These are phyloP conservation scores for Cordyceps javanica DNA, from an alignment of 2,329 filamentous ascomycete species.

Conservation along the genomic window DNA sequence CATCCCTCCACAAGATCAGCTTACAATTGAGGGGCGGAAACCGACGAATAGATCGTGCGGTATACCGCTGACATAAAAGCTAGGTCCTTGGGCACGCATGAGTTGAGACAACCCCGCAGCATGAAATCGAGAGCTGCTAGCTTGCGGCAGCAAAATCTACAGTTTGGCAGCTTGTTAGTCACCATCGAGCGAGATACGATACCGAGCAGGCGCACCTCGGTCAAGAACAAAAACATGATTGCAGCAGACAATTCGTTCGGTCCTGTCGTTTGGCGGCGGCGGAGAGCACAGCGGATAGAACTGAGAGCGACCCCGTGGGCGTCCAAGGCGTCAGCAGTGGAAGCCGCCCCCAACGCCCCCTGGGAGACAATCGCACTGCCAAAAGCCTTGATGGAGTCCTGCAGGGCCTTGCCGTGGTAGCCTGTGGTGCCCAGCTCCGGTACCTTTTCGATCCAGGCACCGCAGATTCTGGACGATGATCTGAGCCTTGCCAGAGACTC, in stretches of 20 bases:
- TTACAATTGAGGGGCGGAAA: constrained; percentile 24
- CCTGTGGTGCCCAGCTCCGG: constrained; percentile 22
- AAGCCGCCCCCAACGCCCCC: background rate
- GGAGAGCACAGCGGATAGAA: constrained; percentile 13
- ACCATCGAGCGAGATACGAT: background rate
- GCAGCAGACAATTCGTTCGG: constrained; percentile 25
- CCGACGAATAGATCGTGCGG: constrained; percentile 33
- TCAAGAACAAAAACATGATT: constrained; percentile 30
- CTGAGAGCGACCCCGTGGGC: background rate
- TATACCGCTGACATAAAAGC: constrained; percentile 25
- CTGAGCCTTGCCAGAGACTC: background rate
- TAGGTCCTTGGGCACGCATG: constrained; percentile 26
- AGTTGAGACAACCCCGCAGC: constrained; percentile 28
- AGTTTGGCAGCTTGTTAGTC: background rate
- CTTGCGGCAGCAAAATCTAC: constrained; percentile 15
- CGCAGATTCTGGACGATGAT: constrained; percentile 32
- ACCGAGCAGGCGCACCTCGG: constrained; percentile 16
- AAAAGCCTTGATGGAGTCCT: constrained; percentile 27
- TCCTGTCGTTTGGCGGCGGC: constrained; percentile 20
- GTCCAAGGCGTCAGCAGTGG: background rate
- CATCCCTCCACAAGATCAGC: background rate
- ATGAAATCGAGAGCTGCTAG: constrained; percentile 24
- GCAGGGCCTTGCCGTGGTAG: constrained; percentile 19
- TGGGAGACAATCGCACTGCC: constrained; percentile 24
- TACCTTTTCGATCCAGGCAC: constrained; percentile 34